These are phyloP conservation scores for Aspergillus sp. DNA, from an alignment of 2,329 filamentous ascomycete genomes.

Conservation along the genomic window DNA sequence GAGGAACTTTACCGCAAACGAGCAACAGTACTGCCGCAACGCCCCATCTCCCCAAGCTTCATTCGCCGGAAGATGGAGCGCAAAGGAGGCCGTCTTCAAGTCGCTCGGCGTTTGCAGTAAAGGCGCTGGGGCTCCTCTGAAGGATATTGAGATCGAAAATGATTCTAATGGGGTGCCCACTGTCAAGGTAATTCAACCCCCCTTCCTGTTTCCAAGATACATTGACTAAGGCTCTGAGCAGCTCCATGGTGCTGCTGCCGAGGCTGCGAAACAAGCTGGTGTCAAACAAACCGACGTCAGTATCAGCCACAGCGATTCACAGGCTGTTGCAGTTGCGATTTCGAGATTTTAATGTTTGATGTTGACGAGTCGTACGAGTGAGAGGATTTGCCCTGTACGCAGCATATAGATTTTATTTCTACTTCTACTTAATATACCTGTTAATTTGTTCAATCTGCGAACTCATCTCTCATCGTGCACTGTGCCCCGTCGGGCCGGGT, in stretches of 20 bases:
- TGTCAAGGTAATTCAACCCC: constrained; percentile 71
- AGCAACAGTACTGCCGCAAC: constrained; percentile 84
- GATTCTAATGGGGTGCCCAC: constrained; percentile 80
- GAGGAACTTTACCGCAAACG: constrained; percentile 86
- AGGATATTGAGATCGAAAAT: constrained; percentile 90
- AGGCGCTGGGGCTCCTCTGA: constrained; percentile 86
- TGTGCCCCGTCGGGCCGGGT: background rate
- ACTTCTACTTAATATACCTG: constrained; percentile 16
- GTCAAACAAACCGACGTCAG: constrained; percentile 89
- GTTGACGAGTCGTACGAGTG: constrained; percentile 11
- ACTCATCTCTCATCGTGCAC: background rate
- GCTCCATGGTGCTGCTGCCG: constrained; percentile 84
- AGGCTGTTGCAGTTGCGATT: constrained; percentile 93
- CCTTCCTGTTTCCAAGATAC: constrained; percentile 17
- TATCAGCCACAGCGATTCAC: constrained; percentile 92
- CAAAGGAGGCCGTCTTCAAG: constrained; percentile 99
- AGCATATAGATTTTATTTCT: constrained; percentile 22
- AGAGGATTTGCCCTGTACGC: constrained; percentile 10
- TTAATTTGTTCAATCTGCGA: background rate
- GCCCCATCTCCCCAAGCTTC: constrained; percentile 82
- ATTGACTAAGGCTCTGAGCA: constrained; percentile 50
- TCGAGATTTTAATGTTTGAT: constrained; percentile 65
- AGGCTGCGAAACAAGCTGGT: constrained; percentile 81
- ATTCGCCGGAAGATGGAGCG: constrained; percentile 94
- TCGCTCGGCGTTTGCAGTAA: constrained; percentile 83